Percentiles rank a stretch among this genome's conserved stretches.
Conservation (phyloP, 176 grass and related monocot genomes). For the Phoenix roebelenii region DNA sequence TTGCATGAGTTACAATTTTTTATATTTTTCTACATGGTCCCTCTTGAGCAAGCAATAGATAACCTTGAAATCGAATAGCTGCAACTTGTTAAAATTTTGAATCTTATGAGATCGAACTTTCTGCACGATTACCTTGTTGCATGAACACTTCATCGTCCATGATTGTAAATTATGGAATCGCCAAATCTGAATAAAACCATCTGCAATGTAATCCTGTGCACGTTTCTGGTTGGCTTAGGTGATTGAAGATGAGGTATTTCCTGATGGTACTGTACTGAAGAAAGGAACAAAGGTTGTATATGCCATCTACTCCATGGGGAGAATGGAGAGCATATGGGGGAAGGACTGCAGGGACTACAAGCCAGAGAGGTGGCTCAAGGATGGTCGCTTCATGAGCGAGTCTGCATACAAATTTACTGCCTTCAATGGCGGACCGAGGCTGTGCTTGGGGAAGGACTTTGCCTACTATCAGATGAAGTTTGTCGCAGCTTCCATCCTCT, state of each 20-base stretch:
- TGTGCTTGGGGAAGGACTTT: conserved; percentile 91
- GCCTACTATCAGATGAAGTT: conserved; percentile 99
- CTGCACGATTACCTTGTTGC: too few species aligned
- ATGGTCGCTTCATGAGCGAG: conserved; percentile 76
- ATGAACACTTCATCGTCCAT: neutral
- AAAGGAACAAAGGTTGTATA: conserved; percentile 92
- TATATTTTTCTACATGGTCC: too few species aligned
- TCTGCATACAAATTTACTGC: conserved; percentile 93
- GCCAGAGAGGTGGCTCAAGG: conserved; percentile 82
- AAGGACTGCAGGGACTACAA: conserved; percentile 78
- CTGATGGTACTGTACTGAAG: conserved; percentile 80
- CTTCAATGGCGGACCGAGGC: conserved; percentile 78
- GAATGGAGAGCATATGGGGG: conserved; percentile 97
- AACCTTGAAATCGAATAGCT: too few species aligned
- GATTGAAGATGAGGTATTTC: conserved; percentile 89
- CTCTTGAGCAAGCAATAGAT: too few species aligned
- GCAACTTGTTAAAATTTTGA: too few species aligned
- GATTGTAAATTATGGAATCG: neutral
- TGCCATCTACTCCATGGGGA: conserved; percentile 80
- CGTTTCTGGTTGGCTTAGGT: conserved; percentile 33
- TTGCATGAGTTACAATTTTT: too few species aligned
- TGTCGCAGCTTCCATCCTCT: conserved; percentile 63
- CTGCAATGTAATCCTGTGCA: neutral
- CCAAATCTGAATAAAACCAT: neutral
- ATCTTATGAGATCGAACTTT: too few species aligned